Evolutionary conservation across 805 yeast species (phyloP).

Genomic region (Nakazawaea wyomingensis): DNA sequence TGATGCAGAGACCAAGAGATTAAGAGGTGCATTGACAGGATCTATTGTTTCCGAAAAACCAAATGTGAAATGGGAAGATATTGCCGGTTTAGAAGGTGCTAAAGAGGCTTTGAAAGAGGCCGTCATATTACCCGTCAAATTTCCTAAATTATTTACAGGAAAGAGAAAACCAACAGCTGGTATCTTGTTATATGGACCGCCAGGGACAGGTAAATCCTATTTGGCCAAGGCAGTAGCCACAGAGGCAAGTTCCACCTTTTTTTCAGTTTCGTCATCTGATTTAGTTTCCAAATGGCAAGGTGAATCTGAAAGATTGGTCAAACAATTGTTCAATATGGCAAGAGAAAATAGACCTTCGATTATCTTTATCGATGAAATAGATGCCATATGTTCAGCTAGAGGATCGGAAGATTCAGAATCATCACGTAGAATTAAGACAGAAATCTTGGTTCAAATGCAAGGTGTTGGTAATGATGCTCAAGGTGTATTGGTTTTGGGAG

Average conservation of each 20-base stretch:
- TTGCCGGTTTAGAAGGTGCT: slow-evolving; percentile 93
- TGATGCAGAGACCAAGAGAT: slow-evolving; percentile 79
- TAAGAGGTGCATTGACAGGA: slow-evolving; percentile 86
- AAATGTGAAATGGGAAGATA: slow-evolving; percentile 88
- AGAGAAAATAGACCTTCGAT: slow-evolving; percentile 94
- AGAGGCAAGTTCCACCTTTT: slow-evolving; percentile 95
- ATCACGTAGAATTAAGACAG: slow-evolving; percentile 91
- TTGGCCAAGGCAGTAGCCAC: slow-evolving; percentile 98
- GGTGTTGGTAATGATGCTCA: slow-evolving; percentile 95
- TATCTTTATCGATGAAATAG: slow-evolving; percentile 96
- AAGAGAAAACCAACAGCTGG: slow-evolving; percentile 92
- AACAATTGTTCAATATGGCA: slow-evolving; percentile 93
- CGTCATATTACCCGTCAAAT: slow-evolving; percentile 90
- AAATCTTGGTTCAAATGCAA: slow-evolving; percentile 94
- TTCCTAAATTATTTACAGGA: slow-evolving; percentile 93
- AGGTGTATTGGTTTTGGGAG: slow-evolving; percentile 93
- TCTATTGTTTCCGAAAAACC: slow-evolving; percentile 91
- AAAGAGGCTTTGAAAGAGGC: slow-evolving; percentile 97
- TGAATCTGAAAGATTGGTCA: slow-evolving; percentile 92
- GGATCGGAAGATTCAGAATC: slow-evolving; percentile 99
- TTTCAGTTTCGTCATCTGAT: slow-evolving; percentile 94
- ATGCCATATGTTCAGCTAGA: slow-evolving; percentile 95
- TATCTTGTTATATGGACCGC: slow-evolving; percentile 83
- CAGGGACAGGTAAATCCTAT: slow-evolving; percentile 97
- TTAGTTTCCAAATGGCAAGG: slow-evolving; percentile 99